phyloP scores from a whole-genome alignment of 495 filamentous ascomycete species.

The Penicillium crystallinum region DNA sequence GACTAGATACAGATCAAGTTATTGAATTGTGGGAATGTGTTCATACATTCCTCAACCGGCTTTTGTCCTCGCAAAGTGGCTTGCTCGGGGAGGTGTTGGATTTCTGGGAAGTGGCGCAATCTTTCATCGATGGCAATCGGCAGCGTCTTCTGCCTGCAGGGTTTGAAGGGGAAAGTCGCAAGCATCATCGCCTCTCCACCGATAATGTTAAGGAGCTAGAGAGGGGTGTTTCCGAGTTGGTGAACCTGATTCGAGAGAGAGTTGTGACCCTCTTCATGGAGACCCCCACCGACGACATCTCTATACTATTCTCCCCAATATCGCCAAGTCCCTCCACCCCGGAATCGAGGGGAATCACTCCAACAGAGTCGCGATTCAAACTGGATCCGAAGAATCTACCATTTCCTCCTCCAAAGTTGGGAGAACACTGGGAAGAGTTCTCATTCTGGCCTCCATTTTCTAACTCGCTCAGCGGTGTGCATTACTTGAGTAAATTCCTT shows the following conservation, averaged over 20 bases:
- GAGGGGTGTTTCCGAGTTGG: constrained; percentile 71
- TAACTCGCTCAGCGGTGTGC: constrained; percentile 80
- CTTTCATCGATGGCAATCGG: constrained; percentile 81
- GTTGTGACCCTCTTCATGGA: constrained; percentile 81
- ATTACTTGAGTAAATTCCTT: constrained; percentile 79
- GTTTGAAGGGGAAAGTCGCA: constrained; percentile 74
- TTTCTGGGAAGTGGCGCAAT: constrained; percentile 89
- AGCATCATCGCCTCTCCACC: constrained; percentile 75
- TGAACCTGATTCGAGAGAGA: constrained; percentile 73
- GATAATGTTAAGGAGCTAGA: constrained; percentile 67
- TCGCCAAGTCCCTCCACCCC: constrained; percentile 68
- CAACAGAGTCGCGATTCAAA: constrained; percentile 65
- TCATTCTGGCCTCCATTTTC: constrained; percentile 95
- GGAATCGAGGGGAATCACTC: constrained; percentile 42
- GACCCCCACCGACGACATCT: constrained; percentile 84
- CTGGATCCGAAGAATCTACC: constrained; percentile 72
- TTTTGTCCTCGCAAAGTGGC: constrained; percentile 67
- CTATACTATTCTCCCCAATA: constrained; percentile 73
- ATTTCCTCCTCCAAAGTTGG: constrained; percentile 66
- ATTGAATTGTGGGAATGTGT: constrained; percentile 89
- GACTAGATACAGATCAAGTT: constrained; percentile 67
- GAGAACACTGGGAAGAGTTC: constrained; percentile 86
- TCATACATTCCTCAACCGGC: constrained; percentile 58
- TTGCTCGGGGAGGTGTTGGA: constrained; percentile 84
- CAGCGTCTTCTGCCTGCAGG: constrained; percentile 77